These are phyloP conservation scores for Tolypocladium guangdongense DNA, from an alignment of 2,329 filamentous ascomycete species.

Conservation along the genomic window DNA sequence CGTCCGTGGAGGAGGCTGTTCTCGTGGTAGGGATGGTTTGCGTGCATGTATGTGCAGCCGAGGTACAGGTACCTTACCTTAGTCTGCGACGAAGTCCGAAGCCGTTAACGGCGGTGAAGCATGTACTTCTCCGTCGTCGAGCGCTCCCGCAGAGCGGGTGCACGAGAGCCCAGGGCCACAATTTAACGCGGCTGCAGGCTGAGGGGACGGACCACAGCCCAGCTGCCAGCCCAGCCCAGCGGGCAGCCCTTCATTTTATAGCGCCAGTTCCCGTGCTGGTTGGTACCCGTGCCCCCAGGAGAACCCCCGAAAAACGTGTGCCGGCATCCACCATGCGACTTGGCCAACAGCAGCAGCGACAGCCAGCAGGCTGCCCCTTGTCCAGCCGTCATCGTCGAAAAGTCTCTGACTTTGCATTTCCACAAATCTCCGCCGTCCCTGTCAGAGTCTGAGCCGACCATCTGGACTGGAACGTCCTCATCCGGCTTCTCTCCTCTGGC, in stretches of 20 bases:
- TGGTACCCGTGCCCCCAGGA: background rate
- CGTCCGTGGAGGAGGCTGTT: background rate
- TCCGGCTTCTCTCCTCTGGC: background rate
- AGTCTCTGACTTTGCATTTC: background rate
- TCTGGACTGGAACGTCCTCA: background rate
- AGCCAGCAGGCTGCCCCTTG: conserved; percentile 8
- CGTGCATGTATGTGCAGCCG: background rate
- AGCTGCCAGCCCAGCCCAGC: background rate
- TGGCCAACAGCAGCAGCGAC: background rate
- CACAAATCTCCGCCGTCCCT: background rate
- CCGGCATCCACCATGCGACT: conserved; percentile 12
- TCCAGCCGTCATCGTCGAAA: conserved; percentile 2
- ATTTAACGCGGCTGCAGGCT: background rate
- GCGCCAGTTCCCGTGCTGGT: background rate
- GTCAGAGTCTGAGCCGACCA: background rate
- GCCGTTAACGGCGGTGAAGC: background rate
- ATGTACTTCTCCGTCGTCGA: background rate
- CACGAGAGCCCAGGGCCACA: background rate
- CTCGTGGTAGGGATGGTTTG: background rate
- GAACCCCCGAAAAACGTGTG: conserved; percentile 15
- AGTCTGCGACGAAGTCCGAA: background rate
- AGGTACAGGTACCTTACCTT: background rate
- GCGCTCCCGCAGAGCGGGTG: background rate
- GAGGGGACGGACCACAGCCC: background rate
- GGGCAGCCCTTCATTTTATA: background rate